Percentiles rank a stretch among this genome's conserved stretches.
Evolutionary conservation across 202 grass and related monocot species (phyloP).

Genomic region (Digitaria exilis): DNA sequence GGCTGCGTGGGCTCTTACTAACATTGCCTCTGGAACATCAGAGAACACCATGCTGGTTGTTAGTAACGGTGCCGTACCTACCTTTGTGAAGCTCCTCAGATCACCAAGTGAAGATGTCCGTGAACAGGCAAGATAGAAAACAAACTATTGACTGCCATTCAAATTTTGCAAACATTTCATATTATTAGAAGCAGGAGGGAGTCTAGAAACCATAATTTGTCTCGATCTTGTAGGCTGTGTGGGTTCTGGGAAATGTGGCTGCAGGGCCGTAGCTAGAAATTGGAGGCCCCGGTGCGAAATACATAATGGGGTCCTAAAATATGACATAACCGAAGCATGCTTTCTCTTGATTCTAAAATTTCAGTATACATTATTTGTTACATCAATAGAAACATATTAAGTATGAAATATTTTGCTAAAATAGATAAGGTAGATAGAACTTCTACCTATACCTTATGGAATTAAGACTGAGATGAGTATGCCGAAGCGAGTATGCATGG

Average conservation of each 20-base stretch:
- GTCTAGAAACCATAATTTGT: not conserved
- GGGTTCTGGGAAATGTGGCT: slow-evolving; percentile 71
- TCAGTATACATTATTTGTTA: too few species aligned
- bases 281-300: too few species aligned
- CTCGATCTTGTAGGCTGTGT: slow-evolving; percentile 57
- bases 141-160: not conserved
- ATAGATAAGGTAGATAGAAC: too few species aligned
- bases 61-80: slow-evolving; percentile 60
- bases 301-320: too few species aligned
- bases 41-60: slow-evolving; percentile 70
- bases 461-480: too few species aligned
- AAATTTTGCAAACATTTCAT: not conserved
- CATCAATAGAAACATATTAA: too few species aligned
- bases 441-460: too few species aligned
- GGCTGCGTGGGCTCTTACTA: slow-evolving; percentile 70
- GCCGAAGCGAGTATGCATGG: too few species aligned
- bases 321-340: too few species aligned
- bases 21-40: slow-evolving; percentile 74
- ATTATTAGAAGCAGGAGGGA: not conserved
- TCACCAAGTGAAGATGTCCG: slow-evolving; percentile 66
- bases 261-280: too few species aligned
- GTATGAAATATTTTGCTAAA: too few species aligned
- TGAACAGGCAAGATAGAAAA: slow-evolving; percentile 57
- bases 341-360: too few species aligned
- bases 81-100: slow-evolving; percentile 68